Evolutionary conservation across 257 asterid genomes (phyloP), one percentile per base, ranked within the genome.

Genomic region (Lavandula angustifolia): DNA sequence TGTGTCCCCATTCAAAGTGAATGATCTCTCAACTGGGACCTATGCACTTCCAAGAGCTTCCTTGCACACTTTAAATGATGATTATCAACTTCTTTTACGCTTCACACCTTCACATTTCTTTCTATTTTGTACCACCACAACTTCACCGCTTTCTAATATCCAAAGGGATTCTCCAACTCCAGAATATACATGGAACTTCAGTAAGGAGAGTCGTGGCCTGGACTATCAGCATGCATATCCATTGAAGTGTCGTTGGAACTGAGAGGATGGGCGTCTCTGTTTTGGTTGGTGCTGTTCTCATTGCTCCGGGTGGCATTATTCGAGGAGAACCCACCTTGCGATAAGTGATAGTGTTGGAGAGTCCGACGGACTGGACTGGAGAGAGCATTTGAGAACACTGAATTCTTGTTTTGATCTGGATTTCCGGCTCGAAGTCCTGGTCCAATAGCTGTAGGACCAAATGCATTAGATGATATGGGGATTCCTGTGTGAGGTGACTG

Each of bases 141-240:
- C 68, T 48, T n/a, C 61, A 40, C 13, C 10, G 38, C 57, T 37
- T 31, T 35, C 13, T 6, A 10, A 33, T 54, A 51, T 53, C 37
- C 70, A 40, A n/a, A 16, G 43, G 57, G 54, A 73, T 52, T 55
- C 62, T 41, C 34, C 32, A 2, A 54, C 50, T 41, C 37, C 12
- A 33, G 9, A 51, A 53, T n/a, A 13, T 53, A 11, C 40, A 71
- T 33, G 46, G 56, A 48, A 14, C 66, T 66, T 70, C 63, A 70
- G 67, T 80, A 78, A 60, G 81, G 82, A 60, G 86, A 83, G 74
- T 83, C 86, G 9, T 80, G 82, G 35, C 75, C 76, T 8, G 91
- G 87, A 77, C 86, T 82, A 68, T 84, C 86, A 6, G 85, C 70
- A 38, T 81, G 91, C 84, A 84, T 84, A 67, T 84, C 91, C 87